phyloP scores from a whole-genome alignment of 148 eudicot species.

The Rhododendron henanense region DNA sequence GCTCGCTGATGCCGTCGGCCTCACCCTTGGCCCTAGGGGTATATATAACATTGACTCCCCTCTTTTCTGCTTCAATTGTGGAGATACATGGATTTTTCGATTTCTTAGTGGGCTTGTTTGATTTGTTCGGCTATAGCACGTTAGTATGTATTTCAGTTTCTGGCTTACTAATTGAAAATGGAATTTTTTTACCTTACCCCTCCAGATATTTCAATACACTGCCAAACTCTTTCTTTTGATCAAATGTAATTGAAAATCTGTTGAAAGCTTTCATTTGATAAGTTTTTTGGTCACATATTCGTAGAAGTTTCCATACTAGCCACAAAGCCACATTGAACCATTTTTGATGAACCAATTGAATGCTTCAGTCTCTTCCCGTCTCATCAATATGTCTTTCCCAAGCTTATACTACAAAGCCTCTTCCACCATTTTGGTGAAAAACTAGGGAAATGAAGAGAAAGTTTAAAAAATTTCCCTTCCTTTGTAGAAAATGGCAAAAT shows the following conservation, averaged over 20 bases:
- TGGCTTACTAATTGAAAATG: neutral
- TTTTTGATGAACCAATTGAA: neutral
- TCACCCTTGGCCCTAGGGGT: constrained; percentile 99
- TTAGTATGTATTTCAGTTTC: neutral
- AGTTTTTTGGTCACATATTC: neutral
- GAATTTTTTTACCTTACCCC: neutral
- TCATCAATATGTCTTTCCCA: neutral
- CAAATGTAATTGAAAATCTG: neutral
- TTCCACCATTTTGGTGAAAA: neutral
- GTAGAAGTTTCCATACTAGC: neutral
- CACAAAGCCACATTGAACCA: neutral
- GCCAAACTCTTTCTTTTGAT: neutral
- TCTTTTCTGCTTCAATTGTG: neutral
- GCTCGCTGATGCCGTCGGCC: constrained; percentile 85
- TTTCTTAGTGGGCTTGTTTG: neutral
- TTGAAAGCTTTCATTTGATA: neutral
- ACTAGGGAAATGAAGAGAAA: too few relatives aligned
- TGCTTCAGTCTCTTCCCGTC: neutral
- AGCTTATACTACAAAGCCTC: neutral
- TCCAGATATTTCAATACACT: neutral
- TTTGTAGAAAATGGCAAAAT: too few relatives aligned
- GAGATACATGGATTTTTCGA: too few relatives aligned
- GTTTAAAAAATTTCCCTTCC: too few relatives aligned
- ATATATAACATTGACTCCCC: neutral
- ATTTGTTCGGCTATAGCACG: neutral